phyloP scores from a whole-genome alignment of 1,139 yeast species.

The Pichia sp. region DNA sequence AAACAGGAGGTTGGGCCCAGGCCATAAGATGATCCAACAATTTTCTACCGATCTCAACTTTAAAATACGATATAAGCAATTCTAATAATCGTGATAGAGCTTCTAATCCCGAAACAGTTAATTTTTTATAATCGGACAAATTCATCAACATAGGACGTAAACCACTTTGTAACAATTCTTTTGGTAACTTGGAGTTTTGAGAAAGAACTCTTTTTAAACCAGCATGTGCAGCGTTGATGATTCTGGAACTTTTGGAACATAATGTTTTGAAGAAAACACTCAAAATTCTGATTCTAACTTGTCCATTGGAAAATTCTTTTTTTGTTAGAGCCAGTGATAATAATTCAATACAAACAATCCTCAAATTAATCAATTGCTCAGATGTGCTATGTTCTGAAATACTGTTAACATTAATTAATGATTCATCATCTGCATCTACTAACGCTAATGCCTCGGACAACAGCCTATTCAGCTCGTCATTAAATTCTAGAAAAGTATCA shows the following conservation, averaged over 20 bases:
- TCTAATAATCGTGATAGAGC: constrained; percentile 86
- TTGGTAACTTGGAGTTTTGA: constrained; percentile 84
- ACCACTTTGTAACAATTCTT: constrained; percentile 88
- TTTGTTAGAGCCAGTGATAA: constrained; percentile 78
- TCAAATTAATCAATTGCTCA: constrained; percentile 74
- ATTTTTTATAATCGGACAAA: constrained; percentile 82
- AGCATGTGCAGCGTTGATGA: constrained; percentile 87
- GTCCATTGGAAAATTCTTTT: constrained; percentile 66
- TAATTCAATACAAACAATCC: constrained; percentile 84
- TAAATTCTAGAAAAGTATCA: constrained; percentile 74
- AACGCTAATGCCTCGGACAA: constrained; percentile 86
- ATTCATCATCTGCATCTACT: constrained; percentile 97
- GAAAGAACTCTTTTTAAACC: constrained; percentile 81
- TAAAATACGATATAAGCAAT: constrained; percentile 81
- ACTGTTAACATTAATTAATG: constrained; percentile 80
- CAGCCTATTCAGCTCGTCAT: constrained; percentile 80
- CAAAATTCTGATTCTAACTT: constrained; percentile 77
- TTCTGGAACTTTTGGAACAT: constrained; percentile 77
- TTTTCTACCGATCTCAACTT: constrained; percentile 94
- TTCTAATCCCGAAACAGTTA: constrained; percentile 84
- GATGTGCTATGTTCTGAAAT: constrained; percentile 82
- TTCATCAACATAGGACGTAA: constrained; percentile 93
- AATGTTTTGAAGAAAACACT: constrained; percentile 94
- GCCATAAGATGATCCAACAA: constrained; percentile 90
- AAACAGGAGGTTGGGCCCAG: constrained; percentile 84